Percentiles rank a stretch among this genome's conserved stretches.
Conservation (phyloP, 2,329 filamentous ascomycete genomes). For the Verticillium albo-atrum region DNA sequence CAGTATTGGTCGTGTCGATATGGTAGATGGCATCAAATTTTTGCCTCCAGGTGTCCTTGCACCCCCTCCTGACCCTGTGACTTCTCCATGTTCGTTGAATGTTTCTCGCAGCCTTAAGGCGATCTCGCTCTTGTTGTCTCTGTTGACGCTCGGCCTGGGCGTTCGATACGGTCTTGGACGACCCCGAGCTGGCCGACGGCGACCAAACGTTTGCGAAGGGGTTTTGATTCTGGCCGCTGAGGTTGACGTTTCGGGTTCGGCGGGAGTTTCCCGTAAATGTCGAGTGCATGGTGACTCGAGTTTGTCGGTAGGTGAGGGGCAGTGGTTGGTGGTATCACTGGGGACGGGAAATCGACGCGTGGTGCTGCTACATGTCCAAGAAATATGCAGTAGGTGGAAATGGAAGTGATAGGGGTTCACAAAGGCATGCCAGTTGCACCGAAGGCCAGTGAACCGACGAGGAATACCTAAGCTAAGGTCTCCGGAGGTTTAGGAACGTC, state of each 20-base stretch:
- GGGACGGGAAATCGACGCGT: not conserved
- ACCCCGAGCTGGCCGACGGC: constrained; percentile 52
- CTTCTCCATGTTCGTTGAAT: constrained; percentile 85
- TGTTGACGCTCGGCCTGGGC: constrained; percentile 82
- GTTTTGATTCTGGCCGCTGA: constrained; percentile 79
- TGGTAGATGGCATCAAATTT: constrained; percentile 60
- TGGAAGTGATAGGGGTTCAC: not conserved
- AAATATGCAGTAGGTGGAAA: not conserved
- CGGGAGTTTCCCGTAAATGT: constrained; percentile 87
- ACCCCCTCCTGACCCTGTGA: constrained; percentile 54
- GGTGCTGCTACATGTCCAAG: not conserved
- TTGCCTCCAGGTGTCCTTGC: constrained; percentile 53
- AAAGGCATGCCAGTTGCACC: not conserved
- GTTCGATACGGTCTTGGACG: constrained; percentile 74
- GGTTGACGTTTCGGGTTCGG: constrained; percentile 86
- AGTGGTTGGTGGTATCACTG: not conserved
- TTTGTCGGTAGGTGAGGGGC: not conserved
- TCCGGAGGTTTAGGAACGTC: not conserved
- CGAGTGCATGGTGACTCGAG: constrained; percentile 65
- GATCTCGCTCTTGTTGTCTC: constrained; percentile 76
- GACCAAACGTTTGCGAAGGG: constrained; percentile 67
- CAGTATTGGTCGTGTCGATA: constrained; percentile 19
- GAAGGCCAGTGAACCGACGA: not conserved
- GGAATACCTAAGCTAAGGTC: not conserved
- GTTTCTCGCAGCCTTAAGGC: constrained; percentile 64